Conservation (phyloP, 23 red algal genomes). For the Gracilaria vermiculophylla region DNA sequence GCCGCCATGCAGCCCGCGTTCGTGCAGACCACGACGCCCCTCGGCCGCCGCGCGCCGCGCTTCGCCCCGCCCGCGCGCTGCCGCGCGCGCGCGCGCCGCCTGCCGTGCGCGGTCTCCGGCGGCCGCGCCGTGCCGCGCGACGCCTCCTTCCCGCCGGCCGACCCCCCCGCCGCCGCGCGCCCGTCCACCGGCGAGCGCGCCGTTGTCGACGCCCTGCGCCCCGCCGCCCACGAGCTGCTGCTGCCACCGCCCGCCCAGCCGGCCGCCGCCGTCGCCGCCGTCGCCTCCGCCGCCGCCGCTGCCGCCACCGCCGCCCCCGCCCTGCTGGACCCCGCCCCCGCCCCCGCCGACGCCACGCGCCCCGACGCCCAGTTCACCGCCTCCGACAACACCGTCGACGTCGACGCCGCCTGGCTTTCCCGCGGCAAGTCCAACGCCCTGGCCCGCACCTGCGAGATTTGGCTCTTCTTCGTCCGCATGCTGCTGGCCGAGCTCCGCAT, state of each 20-base stretch:
- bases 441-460: conserved; percentile 66
- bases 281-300: no score
- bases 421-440: not conserved
- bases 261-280: not conserved
- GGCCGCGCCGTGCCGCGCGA: no score
- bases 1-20: not conserved
- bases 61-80: not conserved
- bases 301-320: not conserved
- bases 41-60: not conserved
- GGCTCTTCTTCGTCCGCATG: conserved; percentile 74
- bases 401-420: not conserved
- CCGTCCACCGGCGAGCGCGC: not conserved
- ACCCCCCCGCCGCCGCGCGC: not conserved
- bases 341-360: not conserved
- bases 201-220: conserved; percentile 7
- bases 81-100: not conserved
- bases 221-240: not conserved
- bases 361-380: not conserved
- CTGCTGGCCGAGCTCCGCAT: conserved; percentile 53
- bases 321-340: not conserved
- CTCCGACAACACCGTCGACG: not conserved
- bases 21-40: not conserved
- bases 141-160: not conserved
- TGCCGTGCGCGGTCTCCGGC: not conserved
- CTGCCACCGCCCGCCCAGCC: not conserved